Conservation (phyloP, 768 basidiomycete genomes). For the Suillus americanus region DNA sequence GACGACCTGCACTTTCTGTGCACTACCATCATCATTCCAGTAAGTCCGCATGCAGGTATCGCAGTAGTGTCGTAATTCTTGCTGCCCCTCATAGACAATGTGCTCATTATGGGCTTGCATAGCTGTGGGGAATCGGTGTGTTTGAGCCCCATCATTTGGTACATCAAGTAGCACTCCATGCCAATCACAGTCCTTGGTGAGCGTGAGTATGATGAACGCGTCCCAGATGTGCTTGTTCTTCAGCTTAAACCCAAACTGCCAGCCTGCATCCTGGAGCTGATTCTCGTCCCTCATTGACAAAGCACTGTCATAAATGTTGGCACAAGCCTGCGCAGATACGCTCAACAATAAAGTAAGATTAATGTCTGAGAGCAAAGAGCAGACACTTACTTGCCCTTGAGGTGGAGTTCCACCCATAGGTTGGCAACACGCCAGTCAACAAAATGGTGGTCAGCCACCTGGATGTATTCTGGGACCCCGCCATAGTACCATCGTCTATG, state of each 20-base stretch:
- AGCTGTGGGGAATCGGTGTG: conserved; percentile 23
- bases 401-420: conserved; percentile 1
- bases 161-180: conserved; percentile 15
- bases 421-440: conserved; percentile 18
- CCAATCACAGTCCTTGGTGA: conserved; percentile 21
- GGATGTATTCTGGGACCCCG: conserved; percentile 12
- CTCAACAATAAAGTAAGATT: background rate
- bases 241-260: conserved; percentile 11
- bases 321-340: background rate
- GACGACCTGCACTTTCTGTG: conserved; percentile 6
- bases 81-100: background rate
- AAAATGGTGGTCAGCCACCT: conserved; percentile 18
- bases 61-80: background rate
- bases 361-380: too few species aligned
- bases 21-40: conserved; percentile 9
- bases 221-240: conserved; percentile 23
- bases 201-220: conserved; percentile 20
- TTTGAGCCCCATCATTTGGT: conserved; percentile 22
- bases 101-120: background rate
- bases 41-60: background rate
- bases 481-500: conserved; percentile 10
- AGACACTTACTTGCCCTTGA: background rate
- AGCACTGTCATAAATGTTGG: background rate
- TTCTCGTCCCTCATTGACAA: background rate
- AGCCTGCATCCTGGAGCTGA: background rate